Base-by-base conservation (phyloP, 1,284 basidiomycete genomes). In the Sutorius eximius region DNA sequence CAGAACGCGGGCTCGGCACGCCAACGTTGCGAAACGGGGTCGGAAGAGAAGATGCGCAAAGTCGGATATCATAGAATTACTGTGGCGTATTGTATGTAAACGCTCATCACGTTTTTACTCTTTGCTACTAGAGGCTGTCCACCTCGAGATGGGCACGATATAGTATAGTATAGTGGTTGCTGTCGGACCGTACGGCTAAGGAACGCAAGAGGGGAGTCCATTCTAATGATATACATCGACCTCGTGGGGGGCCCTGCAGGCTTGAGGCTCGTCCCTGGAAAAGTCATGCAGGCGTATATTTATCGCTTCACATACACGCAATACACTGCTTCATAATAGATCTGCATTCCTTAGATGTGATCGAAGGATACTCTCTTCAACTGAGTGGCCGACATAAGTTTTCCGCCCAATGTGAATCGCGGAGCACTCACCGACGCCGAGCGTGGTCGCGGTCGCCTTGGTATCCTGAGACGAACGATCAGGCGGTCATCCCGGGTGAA, bases 401-500 rank as follows among this genome's bases (percentile, higher is more conserved):
- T 56, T 52, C 59, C 49, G 56, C 51, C 16, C 29, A 45, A 45
- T 13, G 22, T 2, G 8, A 53, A 10, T 24, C 30, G 30, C 24
- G 38, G 36, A 38, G 51, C 22, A 74, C 76, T 64, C 61, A 84
- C 84, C 85, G 58, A 82, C 77, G 44, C 77, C 76, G 37, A 89
- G 69, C 7, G 87, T 89, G 27, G 78, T 73, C n/a, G 83, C 85
- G 9, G 87, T 89, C 8, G 83, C 80, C 58, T 78, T 76, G 1
- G 85, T 88, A 59, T 89, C 86, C 86, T 88, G 49, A 51, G 38
- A 55, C 46, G 16, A 34, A 46, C 3, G 16, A 27, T 56, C 38
- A 64, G 44, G 34, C 62, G 45, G 33, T 47, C 46, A 46, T 22
- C 33, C 30, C 27, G 32, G 36, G 45, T 38, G 45, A 20, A 40